Evolutionary conservation across 2,329 filamentous ascomycete genomes (phyloP).

Genomic region (Zymoseptoria passerinii): DNA sequence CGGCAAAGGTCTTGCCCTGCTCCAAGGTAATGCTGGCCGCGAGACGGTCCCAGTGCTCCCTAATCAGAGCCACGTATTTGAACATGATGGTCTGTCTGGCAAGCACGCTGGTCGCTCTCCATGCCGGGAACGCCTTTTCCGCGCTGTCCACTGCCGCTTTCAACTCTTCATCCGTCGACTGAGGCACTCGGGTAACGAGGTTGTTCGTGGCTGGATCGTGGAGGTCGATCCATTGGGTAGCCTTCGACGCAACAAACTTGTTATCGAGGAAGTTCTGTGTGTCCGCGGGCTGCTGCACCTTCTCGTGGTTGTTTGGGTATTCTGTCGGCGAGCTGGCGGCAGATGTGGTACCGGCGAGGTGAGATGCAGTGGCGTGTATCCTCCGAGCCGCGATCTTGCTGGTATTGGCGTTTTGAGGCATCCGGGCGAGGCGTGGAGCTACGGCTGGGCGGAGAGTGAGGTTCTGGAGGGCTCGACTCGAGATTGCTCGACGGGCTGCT

Average conservation of each 20-base stretch:
- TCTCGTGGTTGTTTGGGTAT: slow-evolving; percentile 65
- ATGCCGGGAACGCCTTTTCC: slow-evolving; percentile 64
- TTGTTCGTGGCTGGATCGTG: slow-evolving; percentile 80
- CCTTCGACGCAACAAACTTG: slow-evolving; percentile 59
- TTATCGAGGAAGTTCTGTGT: slow-evolving; percentile 80
- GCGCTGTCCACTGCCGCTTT: slow-evolving; percentile 67
- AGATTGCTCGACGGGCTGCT: slow-evolving; percentile 39
- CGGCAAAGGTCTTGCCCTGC: slow-evolving; percentile 81
- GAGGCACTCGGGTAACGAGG: slow-evolving; percentile 72
- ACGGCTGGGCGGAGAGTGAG: slow-evolving; percentile 32
- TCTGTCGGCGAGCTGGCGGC: slow-evolving; percentile 43
- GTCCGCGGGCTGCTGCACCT: slow-evolving; percentile 57
- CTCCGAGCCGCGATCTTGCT: slow-evolving; percentile 37
- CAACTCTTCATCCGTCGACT: slow-evolving; percentile 71
- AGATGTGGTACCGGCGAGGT: slow-evolving; percentile 44
- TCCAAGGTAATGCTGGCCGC: slow-evolving; percentile 81
- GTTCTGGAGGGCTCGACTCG: slow-evolving; percentile 34
- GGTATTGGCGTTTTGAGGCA: slow-evolving; percentile 28
- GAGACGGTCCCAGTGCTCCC: slow-evolving; percentile 76
- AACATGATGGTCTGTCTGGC: slow-evolving; percentile 79
- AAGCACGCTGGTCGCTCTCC: slow-evolving; percentile 65
- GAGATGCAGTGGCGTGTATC: slow-evolving; percentile 49
- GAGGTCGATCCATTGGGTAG: slow-evolving; percentile 68
- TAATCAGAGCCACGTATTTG: slow-evolving; percentile 69
- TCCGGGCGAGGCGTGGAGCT: slow-evolving; percentile 26